Conservation (phyloP, 768 basidiomycete genomes). For the Cystobasidium tubakii region DNA sequence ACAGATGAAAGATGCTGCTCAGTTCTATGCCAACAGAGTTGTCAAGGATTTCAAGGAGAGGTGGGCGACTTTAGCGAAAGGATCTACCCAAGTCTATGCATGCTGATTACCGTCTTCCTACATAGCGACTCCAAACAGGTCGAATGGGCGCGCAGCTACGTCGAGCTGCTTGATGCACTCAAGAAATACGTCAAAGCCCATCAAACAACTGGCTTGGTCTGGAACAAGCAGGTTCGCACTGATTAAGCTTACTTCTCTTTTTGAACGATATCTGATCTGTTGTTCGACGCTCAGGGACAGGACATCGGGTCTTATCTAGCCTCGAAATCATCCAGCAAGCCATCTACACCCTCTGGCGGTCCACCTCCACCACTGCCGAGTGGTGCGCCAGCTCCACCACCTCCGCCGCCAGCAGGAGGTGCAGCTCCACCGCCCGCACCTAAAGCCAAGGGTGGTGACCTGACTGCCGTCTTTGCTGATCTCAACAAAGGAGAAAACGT, state of each 20-base stretch:
- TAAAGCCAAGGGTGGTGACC: conserved; percentile 51
- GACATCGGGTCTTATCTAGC: conserved; percentile 45
- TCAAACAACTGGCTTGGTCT: conserved; percentile 76
- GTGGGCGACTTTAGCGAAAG: conserved; percentile 53
- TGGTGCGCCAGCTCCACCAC: conserved; percentile 54
- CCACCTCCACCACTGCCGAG: conserved; percentile 49
- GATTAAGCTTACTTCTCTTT: background rate
- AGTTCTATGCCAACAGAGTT: conserved; percentile 82
- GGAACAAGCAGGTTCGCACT: conserved; percentile 70
- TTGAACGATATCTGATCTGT: background rate
- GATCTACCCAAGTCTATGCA: background rate
- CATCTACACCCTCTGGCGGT: conserved; percentile 41
- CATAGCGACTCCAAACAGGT: conserved; percentile 76
- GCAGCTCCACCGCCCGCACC: conserved; percentile 45
- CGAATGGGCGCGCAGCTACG: conserved; percentile 76
- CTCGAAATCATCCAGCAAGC: conserved; percentile 29
- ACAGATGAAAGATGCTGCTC: conserved; percentile 76
- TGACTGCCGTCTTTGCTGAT: conserved; percentile 73
- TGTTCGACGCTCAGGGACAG: conserved; percentile 40
- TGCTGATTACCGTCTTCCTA: background rate
- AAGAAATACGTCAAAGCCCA: conserved; percentile 75
- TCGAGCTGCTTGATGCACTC: conserved; percentile 66
- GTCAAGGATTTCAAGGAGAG: conserved; percentile 90
- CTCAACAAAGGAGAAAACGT: conserved; percentile 84
- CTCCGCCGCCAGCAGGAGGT: conserved; percentile 52